Evolutionary conservation across 2,329 filamentous ascomycete genomes (phyloP), one percentile per base, ranked within the genome.

Genomic region (Aspergillus sp.): DNA sequence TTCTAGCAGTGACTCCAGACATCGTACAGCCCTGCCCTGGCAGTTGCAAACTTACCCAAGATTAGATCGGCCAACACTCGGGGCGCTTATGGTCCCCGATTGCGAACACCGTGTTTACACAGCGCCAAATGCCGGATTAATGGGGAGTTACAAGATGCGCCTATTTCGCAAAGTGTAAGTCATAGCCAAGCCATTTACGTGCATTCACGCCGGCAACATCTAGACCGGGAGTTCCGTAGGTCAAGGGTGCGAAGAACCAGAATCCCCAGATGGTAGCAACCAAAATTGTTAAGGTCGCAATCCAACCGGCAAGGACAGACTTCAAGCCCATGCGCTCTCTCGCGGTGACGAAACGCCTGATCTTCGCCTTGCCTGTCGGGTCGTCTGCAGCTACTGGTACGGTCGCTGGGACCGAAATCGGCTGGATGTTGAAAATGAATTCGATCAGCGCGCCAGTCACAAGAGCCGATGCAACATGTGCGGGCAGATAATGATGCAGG

Each of bases 101-200:
- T 32, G 17, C 43, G 34, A 30, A 42, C 47, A 39, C 22, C 26
- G 38, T 30, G 49, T 39, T 50, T 49, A 49, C 47, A 55, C 34
- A 30, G 38, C 52, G 36, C 54, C 24, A 24, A 41, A 42, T 15
- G 38, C 45, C 43, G 38, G 44, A 15, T 41, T 8, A 20, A 32
- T 15, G 30, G 41, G 20, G 42, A 32, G 13, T 32, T 26, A 34
- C 36, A 36, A 44, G 39, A 26, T 48, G 54, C 32, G 18, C 45
- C 79, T 89, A 99, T 85, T 99, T 99, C 58, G 95, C 95, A 80
- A 99, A 99, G 80, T 99, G 95, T 72, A 99, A 83, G 74, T 99
- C 95, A 74, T 98, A 99, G 63, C 90, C 90, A 64, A 99, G 82
- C 93, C 93, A 98, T 82, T 97, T 97, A 75, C 95, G 87, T 62